These are phyloP conservation scores for Lichtheimia ornata DNA, from an alignment of 371 early-diverging fungal species.

Conservation along the genomic window DNA sequence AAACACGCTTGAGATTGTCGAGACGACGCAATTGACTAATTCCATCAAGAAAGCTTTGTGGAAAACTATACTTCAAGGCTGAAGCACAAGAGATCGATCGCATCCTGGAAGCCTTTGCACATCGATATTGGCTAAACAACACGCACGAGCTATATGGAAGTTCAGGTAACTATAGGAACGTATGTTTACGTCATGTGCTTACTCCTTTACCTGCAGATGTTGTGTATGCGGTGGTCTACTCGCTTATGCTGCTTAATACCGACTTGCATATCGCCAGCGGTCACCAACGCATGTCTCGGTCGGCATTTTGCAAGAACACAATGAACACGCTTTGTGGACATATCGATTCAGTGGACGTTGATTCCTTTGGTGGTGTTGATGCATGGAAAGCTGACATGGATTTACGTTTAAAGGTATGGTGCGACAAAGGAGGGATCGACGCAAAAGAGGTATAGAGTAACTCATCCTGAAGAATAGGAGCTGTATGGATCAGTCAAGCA, in stretches of 20 bases:
- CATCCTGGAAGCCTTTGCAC: slow-evolving; percentile 75
- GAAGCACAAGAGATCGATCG: slow-evolving; percentile 92
- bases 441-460: neutral
- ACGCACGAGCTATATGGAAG: slow-evolving; percentile 44
- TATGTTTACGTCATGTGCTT: no score
- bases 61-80: slow-evolving; percentile 79
- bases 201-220: slow-evolving; percentile 42
- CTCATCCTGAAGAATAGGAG: slow-evolving; percentile 10
- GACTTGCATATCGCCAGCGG: slow-evolving; percentile 82
- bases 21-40: neutral
- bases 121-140: slow-evolving; percentile 77
- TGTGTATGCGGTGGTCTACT: slow-evolving; percentile 82
- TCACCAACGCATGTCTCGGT: slow-evolving; percentile 54
- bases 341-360: slow-evolving; percentile 5
- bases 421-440: neutral
- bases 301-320: slow-evolving; percentile 55
- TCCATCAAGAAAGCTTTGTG: slow-evolving; percentile 59
- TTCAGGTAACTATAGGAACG: slow-evolving; percentile 20
- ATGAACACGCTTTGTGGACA: slow-evolving; percentile 47
- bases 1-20: neutral
- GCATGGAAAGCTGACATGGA: slow-evolving; percentile 20
- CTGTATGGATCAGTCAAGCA: slow-evolving; percentile 19
- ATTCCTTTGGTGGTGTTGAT: neutral
- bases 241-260: slow-evolving; percentile 87
- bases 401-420: slow-evolving; percentile 12